A percentile compares a stretch with the other conserved stretches of the same genome.
phyloP scores from a whole-genome alignment of 2,329 filamentous ascomycete genomes.

The Zarea fungicola region DNA sequence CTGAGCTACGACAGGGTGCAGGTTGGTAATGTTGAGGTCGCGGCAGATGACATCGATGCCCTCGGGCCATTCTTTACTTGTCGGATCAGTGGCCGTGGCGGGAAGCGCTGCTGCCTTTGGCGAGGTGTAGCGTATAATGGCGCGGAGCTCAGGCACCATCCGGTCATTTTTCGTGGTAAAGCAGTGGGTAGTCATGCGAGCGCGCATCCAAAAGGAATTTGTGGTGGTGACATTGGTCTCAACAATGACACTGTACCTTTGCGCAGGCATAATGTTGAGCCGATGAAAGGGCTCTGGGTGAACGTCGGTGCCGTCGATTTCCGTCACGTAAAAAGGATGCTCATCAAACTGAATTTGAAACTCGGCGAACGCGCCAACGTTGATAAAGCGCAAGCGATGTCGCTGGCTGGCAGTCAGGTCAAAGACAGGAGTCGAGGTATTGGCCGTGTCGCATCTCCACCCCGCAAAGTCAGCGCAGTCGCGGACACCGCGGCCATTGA shows the following conservation, averaged over 20 bases:
- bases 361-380: constrained; percentile 65
- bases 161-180: constrained; percentile 28
- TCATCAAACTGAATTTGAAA: constrained; percentile 68
- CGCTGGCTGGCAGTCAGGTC: constrained; percentile 47
- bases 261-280: constrained; percentile 63
- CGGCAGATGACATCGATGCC: constrained; percentile 43
- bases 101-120: neutral
- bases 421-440: constrained; percentile 32
- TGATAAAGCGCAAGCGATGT: constrained; percentile 64
- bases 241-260: constrained; percentile 64
- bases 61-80: constrained; percentile 46
- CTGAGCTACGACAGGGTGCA: constrained; percentile 33
- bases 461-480: constrained; percentile 29
- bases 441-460: constrained; percentile 40
- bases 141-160: constrained; percentile 26
- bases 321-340: constrained; percentile 59
- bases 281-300: constrained; percentile 53
- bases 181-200: constrained; percentile 39
- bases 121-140: constrained; percentile 26
- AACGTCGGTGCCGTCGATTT: constrained; percentile 65
- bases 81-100: constrained; percentile 19
- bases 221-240: constrained; percentile 51
- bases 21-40: constrained; percentile 46
- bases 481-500: constrained; percentile 49
- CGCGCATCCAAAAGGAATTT: constrained; percentile 59